Evolutionary conservation across 2,329 filamentous ascomycete species (phyloP), one percentile per base, ranked within the genome.

Genomic region (Hypoxylon sp.): DNA sequence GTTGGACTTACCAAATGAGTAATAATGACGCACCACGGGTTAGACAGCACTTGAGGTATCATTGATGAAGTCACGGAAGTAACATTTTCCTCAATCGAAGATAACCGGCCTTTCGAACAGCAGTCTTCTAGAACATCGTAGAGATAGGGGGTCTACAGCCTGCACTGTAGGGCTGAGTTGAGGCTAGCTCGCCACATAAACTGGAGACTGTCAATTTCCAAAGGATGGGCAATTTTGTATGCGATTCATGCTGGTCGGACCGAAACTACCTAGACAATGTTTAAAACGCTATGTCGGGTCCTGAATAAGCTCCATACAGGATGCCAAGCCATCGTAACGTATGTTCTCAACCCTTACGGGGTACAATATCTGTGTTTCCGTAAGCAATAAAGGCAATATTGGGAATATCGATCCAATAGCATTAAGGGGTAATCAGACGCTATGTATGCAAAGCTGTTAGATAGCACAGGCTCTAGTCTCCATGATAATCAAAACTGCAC

Each of bases 401-500:
- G 17, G 17, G 40, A 22, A 44, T 37, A n/a, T 17, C 17, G 8
- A 44, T 5, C 40, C 17, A 44, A 6, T 22, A 22, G 5, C 11
- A 22, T 44, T 8, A 17, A 44, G 37, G 37, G 37, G 37, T 42
- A 7, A 17, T 17, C 37, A n/a, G 17, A 7, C 10, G 11, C 20
- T 20, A 20, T 20, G 17, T 44, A 8, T 20, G 17, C 40, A 44
- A n/a, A 44, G 6, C 3, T 17, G 17, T 22, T 22, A 22, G 11
- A 10, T 7, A 17, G 40, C 22, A 14, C 35, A 11, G 17, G 17
- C 40, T 22, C 17, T 8, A 0, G 40, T n/a, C 35, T 40, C 49
- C 10, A n/a, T 17, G 13, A 44, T 33, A 14, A 57, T 55, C 48
- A 42, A 10, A 66, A 31, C 13, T 13, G 50, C 31, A 69, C 69